Conservation (phyloP, 768 basidiomycete species). For the Holtermannia corniformis region DNA sequence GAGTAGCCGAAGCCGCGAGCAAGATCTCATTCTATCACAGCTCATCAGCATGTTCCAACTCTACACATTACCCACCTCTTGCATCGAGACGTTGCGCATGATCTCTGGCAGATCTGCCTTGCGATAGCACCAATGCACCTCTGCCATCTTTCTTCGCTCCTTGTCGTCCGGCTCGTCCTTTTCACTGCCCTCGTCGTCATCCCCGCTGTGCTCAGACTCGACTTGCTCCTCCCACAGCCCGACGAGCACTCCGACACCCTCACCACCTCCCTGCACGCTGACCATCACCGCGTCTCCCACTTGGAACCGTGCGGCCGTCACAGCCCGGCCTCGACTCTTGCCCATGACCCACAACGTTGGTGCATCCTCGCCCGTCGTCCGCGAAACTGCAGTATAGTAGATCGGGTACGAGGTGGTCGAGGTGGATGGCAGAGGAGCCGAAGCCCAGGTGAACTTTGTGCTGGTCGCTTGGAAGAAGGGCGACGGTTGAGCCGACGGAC, state of each 20-base stretch:
- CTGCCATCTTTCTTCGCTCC: constrained; percentile 29
- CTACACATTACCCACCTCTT: constrained; percentile 28
- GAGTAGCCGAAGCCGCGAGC: constrained; percentile 28
- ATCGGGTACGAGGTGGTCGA: background rate
- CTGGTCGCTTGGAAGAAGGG: background rate
- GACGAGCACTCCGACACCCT: constrained; percentile 34
- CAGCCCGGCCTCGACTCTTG: background rate
- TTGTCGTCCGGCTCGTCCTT: constrained; percentile 5
- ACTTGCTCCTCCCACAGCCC: constrained; percentile 30
- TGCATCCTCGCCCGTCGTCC: background rate
- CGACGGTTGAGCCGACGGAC: background rate
- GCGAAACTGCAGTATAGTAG: background rate
- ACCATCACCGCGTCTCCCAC: constrained; percentile 38
- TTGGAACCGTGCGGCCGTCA: constrained; percentile 15
- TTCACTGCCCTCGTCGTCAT: constrained; percentile 12
- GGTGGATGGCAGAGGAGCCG: too few species aligned
- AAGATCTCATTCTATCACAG: constrained; percentile 38
- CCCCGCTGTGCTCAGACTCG: constrained; percentile 5
- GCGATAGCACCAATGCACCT: constrained; percentile 39
- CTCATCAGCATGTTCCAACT: too few species aligned
- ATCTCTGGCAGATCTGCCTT: constrained; percentile 34
- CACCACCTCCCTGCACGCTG: constrained; percentile 24
- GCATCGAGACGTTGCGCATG: constrained; percentile 33
- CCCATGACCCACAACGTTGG: background rate
- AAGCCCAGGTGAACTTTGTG: background rate